Evolutionary conservation across 306 rosid species (phyloP).

Genomic region (Begonia masoniana): DNA sequence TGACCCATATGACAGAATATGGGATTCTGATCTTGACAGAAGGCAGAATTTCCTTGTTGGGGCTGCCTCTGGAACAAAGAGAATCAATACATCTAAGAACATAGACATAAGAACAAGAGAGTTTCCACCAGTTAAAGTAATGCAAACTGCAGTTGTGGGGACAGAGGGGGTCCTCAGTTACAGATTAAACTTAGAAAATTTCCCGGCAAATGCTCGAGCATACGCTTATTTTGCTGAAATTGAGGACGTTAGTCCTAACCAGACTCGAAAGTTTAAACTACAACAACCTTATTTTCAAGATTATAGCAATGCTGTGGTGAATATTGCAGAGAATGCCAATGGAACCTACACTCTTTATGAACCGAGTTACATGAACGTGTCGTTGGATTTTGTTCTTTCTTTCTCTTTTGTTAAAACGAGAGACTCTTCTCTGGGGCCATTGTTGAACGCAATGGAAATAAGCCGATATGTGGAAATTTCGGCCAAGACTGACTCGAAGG

Average conservation of each 20-base stretch:
- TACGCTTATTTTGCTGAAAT: conserved; percentile 85
- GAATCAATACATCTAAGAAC: conserved; percentile 49
- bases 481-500: conserved; percentile 50
- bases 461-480: conserved; percentile 52
- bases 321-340: conserved; percentile 94
- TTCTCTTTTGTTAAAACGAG: conserved; percentile 63
- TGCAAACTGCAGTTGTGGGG: conserved; percentile 87
- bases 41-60: conserved; percentile 88
- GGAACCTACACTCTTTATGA: conserved; percentile 85
- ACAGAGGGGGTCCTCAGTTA: conserved; percentile 50
- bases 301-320: conserved; percentile 70
- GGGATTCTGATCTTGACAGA: conserved; percentile 83
- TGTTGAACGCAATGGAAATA: conserved; percentile 80
- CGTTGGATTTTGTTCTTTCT: conserved; percentile 66
- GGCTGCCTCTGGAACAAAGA: conserved; percentile 81
- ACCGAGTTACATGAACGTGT: conserved; percentile 93
- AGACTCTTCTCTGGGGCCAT: conserved; percentile 77
- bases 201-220: conserved; percentile 79
- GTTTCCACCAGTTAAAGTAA: conserved; percentile 68
- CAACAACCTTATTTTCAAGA: conserved; percentile 55
- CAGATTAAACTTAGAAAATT: conserved; percentile 70
- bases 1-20: conserved; percentile 95
- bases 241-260: conserved; percentile 50
- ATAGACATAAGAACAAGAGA: conserved; percentile 53
- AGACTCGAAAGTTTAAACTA: conserved; percentile 68